These are phyloP conservation scores for Clarireedia sp. DNA, from an alignment of 2,329 filamentous ascomycete genomes.

Conservation along the genomic window DNA sequence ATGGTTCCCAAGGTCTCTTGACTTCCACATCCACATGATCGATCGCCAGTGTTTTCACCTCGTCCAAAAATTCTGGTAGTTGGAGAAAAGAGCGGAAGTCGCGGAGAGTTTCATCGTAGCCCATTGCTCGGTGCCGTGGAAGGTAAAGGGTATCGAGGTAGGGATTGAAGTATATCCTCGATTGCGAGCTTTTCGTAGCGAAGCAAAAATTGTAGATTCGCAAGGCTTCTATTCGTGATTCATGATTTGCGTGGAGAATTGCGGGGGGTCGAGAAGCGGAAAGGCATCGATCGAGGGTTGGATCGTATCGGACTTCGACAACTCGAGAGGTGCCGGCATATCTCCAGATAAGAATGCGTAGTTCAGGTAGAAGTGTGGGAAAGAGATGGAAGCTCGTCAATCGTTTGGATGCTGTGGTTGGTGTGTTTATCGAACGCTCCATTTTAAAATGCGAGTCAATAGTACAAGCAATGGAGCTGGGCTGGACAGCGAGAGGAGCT, in stretches of 20 bases:
- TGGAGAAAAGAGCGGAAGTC: constrained; percentile 34
- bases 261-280: constrained; percentile 34
- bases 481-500: too few relatives aligned
- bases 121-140: constrained; percentile 30
- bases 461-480: not conserved
- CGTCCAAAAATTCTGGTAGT: constrained; percentile 26
- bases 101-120: constrained; percentile 31
- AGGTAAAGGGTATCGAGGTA: constrained; percentile 25
- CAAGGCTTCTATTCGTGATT: constrained; percentile 37
- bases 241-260: constrained; percentile 35
- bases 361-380: constrained; percentile 22
- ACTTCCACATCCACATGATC: constrained; percentile 39
- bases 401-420: not conserved
- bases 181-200: constrained; percentile 29
- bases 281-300: constrained; percentile 24
- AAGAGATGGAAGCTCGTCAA: constrained; percentile 21
- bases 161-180: constrained; percentile 26
- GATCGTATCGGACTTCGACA: constrained; percentile 30
- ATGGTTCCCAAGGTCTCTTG: constrained; percentile 42
- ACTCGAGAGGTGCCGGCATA: constrained; percentile 20
- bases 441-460: not conserved
- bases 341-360: constrained; percentile 25
- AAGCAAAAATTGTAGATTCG: constrained; percentile 31
- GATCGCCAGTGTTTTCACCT: constrained; percentile 36
- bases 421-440: not conserved